Evolutionary conservation across 177 flowering plant species (phyloP).

Genomic region (Vitis hybrid): DNA sequence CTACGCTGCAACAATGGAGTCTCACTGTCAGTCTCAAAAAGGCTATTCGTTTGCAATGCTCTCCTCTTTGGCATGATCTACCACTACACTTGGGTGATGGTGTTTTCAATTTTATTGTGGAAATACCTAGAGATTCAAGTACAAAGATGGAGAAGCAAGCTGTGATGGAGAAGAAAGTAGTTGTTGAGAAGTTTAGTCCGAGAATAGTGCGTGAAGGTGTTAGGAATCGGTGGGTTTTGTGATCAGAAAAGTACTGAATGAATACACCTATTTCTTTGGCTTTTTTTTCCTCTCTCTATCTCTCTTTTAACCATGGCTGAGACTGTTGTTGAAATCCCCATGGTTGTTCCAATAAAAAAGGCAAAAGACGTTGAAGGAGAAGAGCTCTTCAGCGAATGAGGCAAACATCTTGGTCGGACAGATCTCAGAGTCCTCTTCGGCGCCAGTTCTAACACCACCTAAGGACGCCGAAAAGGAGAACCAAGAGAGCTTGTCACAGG

Average conservation of each 20-base stretch:
- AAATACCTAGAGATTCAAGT: constrained; percentile 93
- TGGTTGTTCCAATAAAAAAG: constrained; percentile 34
- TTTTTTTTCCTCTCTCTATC: background rate
- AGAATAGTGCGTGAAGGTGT: too few relatives aligned
- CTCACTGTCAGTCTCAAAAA: too few relatives aligned
- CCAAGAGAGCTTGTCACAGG: constrained; percentile 38
- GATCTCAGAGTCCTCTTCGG: constrained; percentile 25
- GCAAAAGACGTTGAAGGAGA: constrained; percentile 58
- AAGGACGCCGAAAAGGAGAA: constrained; percentile 48
- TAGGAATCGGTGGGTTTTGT: too few relatives aligned
- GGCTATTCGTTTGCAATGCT: too few relatives aligned
- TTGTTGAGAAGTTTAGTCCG: too few relatives aligned
- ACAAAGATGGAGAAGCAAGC: constrained; percentile 77
- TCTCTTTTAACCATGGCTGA: constrained; percentile 34
- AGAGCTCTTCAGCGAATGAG: constrained; percentile 43
- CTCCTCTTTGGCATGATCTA: constrained; percentile 86
- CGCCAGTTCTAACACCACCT: constrained; percentile 12
- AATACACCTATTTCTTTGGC: too few relatives aligned
- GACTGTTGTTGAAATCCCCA: constrained; percentile 15
- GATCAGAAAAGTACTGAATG: too few relatives aligned
- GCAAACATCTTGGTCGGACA: constrained; percentile 50
- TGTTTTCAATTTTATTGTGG: constrained; percentile 78
- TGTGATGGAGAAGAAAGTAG: too few relatives aligned
- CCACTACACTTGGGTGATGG: constrained; percentile 87
- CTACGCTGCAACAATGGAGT: too few relatives aligned